Conservation (phyloP, 2,329 filamentous ascomycete species). For the Ceratocystis ficicola region DNA sequence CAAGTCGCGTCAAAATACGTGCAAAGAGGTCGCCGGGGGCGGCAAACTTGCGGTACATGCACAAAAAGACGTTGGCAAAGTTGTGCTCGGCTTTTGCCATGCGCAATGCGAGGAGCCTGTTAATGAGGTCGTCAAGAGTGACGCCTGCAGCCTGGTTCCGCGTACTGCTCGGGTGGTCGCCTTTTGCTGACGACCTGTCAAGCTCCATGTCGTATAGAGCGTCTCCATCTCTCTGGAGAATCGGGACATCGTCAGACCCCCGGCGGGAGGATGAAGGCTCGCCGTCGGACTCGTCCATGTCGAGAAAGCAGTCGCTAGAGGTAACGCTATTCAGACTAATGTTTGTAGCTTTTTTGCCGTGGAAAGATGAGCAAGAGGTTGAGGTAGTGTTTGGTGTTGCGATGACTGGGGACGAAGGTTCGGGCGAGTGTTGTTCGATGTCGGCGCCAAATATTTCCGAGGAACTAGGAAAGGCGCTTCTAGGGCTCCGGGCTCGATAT, state of each 20-base stretch:
- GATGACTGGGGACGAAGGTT: neutral
- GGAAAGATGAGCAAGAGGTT: slow-evolving; percentile 16
- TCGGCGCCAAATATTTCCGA: slow-evolving; percentile 32
- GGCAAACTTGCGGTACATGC: slow-evolving; percentile 86
- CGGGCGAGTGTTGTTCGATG: slow-evolving; percentile 13
- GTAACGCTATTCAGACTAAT: slow-evolving; percentile 39
- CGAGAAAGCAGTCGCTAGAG: slow-evolving; percentile 45
- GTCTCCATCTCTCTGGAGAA: slow-evolving; percentile 55
- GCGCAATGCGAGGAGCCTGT: slow-evolving; percentile 70
- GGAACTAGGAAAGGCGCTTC: slow-evolving; percentile 32
- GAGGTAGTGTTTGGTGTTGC: slow-evolving; percentile 13
- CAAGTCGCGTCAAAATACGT: slow-evolving; percentile 64
- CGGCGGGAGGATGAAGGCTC: slow-evolving; percentile 40
- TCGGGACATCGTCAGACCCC: slow-evolving; percentile 55
- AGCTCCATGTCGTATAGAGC: slow-evolving; percentile 38
- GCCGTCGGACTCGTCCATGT: slow-evolving; percentile 57
- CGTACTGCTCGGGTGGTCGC: slow-evolving; percentile 9
- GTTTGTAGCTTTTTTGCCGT: slow-evolving; percentile 33
- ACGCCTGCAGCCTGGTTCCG: slow-evolving; percentile 34
- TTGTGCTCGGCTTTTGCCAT: slow-evolving; percentile 81
- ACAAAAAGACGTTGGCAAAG: slow-evolving; percentile 79
- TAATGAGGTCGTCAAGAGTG: slow-evolving; percentile 61
- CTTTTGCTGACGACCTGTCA: slow-evolving; percentile 35
- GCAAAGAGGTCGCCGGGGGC: slow-evolving; percentile 66
- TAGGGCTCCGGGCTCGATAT: slow-evolving; percentile 34